phyloP scores from a whole-genome alignment of 169 alveolate species.

The Amoebophrya sp. region DNA sequence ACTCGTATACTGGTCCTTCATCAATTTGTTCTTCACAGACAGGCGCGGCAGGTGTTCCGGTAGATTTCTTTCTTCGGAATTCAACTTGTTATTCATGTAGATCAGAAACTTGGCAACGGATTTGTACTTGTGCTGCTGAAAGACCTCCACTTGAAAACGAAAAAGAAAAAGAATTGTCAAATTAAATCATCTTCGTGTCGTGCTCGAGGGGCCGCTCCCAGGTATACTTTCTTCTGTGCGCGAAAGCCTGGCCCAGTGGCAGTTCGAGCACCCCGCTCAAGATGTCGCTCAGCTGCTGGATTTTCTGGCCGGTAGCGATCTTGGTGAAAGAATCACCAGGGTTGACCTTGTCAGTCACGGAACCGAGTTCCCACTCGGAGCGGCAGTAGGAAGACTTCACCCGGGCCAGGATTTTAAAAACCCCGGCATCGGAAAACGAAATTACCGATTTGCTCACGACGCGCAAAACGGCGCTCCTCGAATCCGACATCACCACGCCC shows the following conservation, averaged over 20 bases:
- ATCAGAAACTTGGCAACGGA: too few species aligned
- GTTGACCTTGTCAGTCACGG: background rate
- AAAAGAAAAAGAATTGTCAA: too few species aligned
- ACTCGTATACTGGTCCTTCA: too few species aligned
- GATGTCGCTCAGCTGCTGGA: background rate
- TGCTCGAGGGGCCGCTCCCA: background rate
- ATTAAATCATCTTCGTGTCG: background rate
- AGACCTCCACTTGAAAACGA: too few species aligned
- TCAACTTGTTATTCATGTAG: too few species aligned
- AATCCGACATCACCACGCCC: too few species aligned
- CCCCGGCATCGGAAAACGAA: background rate
- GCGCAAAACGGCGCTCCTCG: too few species aligned
- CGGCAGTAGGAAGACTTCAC: background rate
- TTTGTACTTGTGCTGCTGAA: too few species aligned
- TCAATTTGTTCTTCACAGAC: too few species aligned
- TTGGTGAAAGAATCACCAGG: background rate
- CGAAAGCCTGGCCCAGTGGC: background rate
- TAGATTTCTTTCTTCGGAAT: too few species aligned
- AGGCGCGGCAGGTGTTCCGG: too few species aligned
- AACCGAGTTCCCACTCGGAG: background rate
- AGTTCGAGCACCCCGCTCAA: background rate
- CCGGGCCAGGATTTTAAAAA: background rate
- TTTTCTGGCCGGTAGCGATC: background rate
- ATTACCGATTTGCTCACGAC: too few species aligned
- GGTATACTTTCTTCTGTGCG: background rate